phyloP scores from a whole-genome alignment of 805 yeast genomes.

The Monosporozyma aquatica region DNA sequence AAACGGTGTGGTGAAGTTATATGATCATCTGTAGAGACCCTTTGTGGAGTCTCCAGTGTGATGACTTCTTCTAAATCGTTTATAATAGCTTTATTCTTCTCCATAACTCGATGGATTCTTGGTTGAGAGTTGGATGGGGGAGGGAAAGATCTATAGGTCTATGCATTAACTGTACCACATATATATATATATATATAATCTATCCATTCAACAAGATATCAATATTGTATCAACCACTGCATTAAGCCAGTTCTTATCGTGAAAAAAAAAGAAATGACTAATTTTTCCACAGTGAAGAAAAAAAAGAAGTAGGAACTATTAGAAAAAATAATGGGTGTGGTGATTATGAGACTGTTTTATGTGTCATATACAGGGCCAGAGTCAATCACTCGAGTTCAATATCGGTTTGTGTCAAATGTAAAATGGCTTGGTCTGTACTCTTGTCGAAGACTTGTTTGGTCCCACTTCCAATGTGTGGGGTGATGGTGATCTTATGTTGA shows the following conservation, averaged over 20 bases:
- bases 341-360: neutral
- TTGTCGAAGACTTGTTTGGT: constrained; percentile 39
- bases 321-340: too few species aligned
- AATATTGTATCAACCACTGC: too few species aligned
- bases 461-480: constrained; percentile 59
- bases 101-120: neutral
- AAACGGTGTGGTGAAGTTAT: neutral
- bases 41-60: neutral
- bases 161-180: too few species aligned
- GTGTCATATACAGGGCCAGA: neutral
- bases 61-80: neutral
- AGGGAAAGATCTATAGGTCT: neutral
- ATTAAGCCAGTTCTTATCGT: too few species aligned
- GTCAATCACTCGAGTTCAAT: constrained; percentile 5
- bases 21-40: too few species aligned
- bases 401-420: neutral
- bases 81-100: neutral
- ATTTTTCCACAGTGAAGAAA: too few species aligned
- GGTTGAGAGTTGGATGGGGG: too few species aligned
- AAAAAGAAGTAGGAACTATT: too few species aligned
- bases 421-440: constrained; percentile 31
- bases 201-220: too few species aligned
- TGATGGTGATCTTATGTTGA: constrained; percentile 34
- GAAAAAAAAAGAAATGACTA: too few species aligned
- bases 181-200: too few species aligned